Conservation (phyloP, 2,329 filamentous ascomycete species). For the Claviceps monticola region DNA sequence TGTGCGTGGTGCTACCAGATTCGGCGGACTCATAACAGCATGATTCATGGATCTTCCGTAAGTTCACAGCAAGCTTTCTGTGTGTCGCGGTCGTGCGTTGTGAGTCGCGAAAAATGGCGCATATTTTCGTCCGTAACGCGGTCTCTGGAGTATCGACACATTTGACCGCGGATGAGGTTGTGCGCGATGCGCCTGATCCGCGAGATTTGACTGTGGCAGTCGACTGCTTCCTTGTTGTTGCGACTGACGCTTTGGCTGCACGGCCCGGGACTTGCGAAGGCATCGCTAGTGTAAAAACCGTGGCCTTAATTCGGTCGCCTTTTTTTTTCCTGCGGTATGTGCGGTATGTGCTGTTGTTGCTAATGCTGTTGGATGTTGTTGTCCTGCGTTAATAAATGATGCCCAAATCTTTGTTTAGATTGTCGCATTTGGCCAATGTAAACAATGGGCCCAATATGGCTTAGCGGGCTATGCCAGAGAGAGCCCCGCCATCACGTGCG, state of each 20-base stretch:
- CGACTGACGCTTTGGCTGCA: constrained; percentile 31
- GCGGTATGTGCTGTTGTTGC: not conserved
- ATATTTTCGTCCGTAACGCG: constrained; percentile 59
- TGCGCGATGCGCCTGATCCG: constrained; percentile 32
- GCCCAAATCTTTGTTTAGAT: constrained; percentile 14
- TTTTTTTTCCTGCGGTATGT: not conserved
- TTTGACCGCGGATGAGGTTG: constrained; percentile 50
- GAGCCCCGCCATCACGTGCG: constrained; percentile 18
- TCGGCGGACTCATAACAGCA: constrained; percentile 54
- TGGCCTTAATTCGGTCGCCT: not conserved
- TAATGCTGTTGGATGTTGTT: not conserved
- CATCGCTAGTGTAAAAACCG: constrained; percentile 22
- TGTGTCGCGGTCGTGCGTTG: constrained; percentile 85
- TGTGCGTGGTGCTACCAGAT: constrained; percentile 36
- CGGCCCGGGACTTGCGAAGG: constrained; percentile 34
- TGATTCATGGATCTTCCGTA: constrained; percentile 82
- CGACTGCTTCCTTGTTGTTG: constrained; percentile 26
- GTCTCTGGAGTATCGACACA: constrained; percentile 61
- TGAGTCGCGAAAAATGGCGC: constrained; percentile 61
- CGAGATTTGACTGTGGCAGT: constrained; percentile 24
- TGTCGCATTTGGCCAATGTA: constrained; percentile 14
- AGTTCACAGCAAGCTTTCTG: constrained; percentile 71
- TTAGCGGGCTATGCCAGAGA: constrained; percentile 10
- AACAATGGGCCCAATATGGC: constrained; percentile 20
- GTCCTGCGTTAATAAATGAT: not conserved